A percentile compares a stretch with the other conserved stretches of the same genome.
phyloP scores from a whole-genome alignment of 768 basidiomycete genomes.

The Pisolithus tinctorius region DNA sequence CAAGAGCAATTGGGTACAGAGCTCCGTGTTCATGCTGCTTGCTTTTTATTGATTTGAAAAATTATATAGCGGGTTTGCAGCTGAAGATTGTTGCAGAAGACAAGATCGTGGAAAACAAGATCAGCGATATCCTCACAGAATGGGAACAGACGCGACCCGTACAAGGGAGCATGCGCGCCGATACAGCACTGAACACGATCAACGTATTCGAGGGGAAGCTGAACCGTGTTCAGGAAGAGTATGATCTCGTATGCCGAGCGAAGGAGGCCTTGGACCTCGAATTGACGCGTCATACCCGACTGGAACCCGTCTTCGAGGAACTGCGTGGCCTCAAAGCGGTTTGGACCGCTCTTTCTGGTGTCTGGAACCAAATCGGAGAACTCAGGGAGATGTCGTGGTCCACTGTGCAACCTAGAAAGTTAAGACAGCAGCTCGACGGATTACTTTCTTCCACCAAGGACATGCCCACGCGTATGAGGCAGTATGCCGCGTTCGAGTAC shows the following conservation, averaged over 20 bases:
- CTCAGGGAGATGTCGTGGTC: slow-evolving; percentile 86
- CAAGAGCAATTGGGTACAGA: slow-evolving; percentile 90
- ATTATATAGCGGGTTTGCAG: slow-evolving; percentile 78
- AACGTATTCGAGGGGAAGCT: slow-evolving; percentile 92
- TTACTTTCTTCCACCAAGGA: slow-evolving; percentile 91
- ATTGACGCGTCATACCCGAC: slow-evolving; percentile 78
- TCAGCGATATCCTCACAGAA: slow-evolving; percentile 81
- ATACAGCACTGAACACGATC: slow-evolving; percentile 93
- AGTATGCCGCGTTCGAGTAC: slow-evolving; percentile 98
- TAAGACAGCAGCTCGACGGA: slow-evolving; percentile 91
- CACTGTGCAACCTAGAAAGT: slow-evolving; percentile 88
- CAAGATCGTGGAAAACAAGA: slow-evolving; percentile 95
- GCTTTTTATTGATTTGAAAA: no score
- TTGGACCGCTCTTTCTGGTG: slow-evolving; percentile 96
- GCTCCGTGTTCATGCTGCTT: slow-evolving; percentile 2
- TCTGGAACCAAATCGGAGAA: slow-evolving; percentile 91
- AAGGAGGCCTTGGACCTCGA: slow-evolving; percentile 97
- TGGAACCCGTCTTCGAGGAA: slow-evolving; percentile 94
- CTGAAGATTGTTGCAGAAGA: slow-evolving; percentile 99
- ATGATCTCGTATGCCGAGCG: slow-evolving; percentile 90
- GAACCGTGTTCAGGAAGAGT: slow-evolving; percentile 85
- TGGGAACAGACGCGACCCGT: slow-evolving; percentile 97
- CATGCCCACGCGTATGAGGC: slow-evolving; percentile 98
- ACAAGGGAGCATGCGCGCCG: slow-evolving; percentile 93
- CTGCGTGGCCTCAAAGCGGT: slow-evolving; percentile 94